Evolutionary conservation across 768 basidiomycete genomes (phyloP).

Genomic region (Pleurotus giganteus): DNA sequence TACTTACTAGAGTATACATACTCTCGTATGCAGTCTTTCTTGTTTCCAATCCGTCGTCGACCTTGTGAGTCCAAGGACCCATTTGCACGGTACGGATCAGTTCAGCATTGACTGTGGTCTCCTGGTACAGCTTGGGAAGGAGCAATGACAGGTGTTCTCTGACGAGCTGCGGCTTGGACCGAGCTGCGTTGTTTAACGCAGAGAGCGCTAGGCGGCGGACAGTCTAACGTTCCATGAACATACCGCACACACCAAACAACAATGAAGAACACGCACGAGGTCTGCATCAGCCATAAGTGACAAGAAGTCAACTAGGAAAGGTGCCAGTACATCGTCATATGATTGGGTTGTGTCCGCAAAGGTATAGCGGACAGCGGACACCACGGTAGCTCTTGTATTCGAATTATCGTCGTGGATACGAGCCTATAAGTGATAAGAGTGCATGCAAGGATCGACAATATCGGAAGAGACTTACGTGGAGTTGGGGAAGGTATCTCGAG

Average conservation of each 20-base stretch:
- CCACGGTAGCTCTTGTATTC: slow-evolving; percentile 80
- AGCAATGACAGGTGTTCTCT: slow-evolving; percentile 77
- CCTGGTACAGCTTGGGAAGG: slow-evolving; percentile 80
- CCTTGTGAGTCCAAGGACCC: slow-evolving; percentile 97
- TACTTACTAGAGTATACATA: slow-evolving; percentile 88
- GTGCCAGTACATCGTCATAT: slow-evolving; percentile 89
- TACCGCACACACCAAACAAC: background rate
- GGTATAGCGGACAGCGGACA: slow-evolving; percentile 91
- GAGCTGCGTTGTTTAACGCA: slow-evolving; percentile 90
- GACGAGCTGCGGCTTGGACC: slow-evolving; percentile 91
- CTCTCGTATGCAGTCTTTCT: slow-evolving; percentile 98
- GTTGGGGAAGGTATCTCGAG: slow-evolving; percentile 85
- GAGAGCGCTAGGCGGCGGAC: slow-evolving; percentile 90
- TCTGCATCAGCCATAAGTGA: slow-evolving; percentile 88
- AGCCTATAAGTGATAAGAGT: slow-evolving; percentile 34
- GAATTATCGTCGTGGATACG: slow-evolving; percentile 69
- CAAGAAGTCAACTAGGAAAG: slow-evolving; percentile 88
- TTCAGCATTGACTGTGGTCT: slow-evolving; percentile 75
- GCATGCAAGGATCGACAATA: background rate
- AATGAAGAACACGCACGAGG: slow-evolving; percentile 50
- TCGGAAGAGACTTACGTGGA: slow-evolving; percentile 65
- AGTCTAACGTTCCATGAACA: slow-evolving; percentile 45
- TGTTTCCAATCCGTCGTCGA: slow-evolving; percentile 94
- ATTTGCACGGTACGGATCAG: slow-evolving; percentile 91
- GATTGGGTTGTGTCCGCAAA: slow-evolving; percentile 83